A percentile compares a stretch with the other conserved stretches of the same genome.
phyloP scores from a whole-genome alignment of 2,329 filamentous ascomycete species.

The Aspergillus vadensis region DNA sequence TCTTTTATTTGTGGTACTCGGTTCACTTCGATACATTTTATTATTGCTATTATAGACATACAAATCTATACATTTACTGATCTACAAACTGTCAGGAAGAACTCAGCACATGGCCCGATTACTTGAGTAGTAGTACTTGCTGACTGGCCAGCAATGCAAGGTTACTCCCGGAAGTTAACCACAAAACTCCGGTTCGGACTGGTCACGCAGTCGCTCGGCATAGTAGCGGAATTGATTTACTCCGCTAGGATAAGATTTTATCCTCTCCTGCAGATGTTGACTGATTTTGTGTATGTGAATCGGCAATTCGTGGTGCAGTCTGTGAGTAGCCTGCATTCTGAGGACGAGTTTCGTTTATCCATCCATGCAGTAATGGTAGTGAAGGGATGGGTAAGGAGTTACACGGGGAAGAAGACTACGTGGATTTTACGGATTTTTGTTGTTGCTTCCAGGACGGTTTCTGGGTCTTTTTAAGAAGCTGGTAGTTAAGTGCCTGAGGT shows the following conservation, averaged over 20 bases:
- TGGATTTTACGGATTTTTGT: too few relatives aligned
- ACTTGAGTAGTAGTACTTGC: too few relatives aligned
- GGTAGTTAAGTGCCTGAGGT: too few relatives aligned
- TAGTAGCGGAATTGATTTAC: conserved; percentile 11
- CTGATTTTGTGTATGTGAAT: conserved; percentile 5
- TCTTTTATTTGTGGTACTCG: not conserved
- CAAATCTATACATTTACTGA: too few relatives aligned
- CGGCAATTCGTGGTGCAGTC: not conserved
- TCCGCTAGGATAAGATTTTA: conserved; percentile 24
- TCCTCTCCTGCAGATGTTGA: conserved; percentile 19
- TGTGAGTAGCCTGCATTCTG: not conserved
- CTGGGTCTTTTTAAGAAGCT: too few relatives aligned
- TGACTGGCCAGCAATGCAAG: not conserved
- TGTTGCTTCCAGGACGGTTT: too few relatives aligned
- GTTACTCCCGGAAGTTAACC: not conserved
- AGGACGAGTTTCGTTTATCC: not conserved
- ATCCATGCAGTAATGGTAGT: too few relatives aligned
- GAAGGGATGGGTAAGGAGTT: too few relatives aligned
- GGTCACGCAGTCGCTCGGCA: not conserved
- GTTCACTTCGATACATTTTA: too few relatives aligned
- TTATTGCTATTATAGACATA: too few relatives aligned
- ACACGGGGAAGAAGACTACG: too few relatives aligned
- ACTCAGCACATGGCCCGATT: not conserved
- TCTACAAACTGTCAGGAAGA: too few relatives aligned
- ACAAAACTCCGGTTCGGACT: not conserved